Conservation (phyloP, 1,284 basidiomycete genomes). For the Porogramme epimiltina region DNA sequence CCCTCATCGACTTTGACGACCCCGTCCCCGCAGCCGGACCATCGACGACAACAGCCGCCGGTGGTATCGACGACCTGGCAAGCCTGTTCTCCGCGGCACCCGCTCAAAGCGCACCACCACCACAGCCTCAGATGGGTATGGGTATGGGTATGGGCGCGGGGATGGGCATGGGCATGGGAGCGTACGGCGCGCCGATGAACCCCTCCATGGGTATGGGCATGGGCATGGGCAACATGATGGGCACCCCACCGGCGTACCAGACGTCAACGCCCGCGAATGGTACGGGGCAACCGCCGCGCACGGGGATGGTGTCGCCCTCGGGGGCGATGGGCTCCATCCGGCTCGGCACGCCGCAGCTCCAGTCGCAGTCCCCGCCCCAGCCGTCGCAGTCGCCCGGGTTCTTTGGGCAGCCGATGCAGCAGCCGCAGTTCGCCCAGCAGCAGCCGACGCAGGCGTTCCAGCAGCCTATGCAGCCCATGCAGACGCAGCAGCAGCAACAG, state of each 20-base stretch:
- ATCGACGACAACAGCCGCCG: conserved; percentile 10
- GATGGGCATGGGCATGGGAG: conserved; percentile 11
- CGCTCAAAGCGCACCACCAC: conserved; percentile 12
- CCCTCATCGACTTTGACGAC: conserved; percentile 79
- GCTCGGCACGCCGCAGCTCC: conserved; percentile 31
- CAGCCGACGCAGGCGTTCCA: conserved; percentile 2
- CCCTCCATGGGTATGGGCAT: background rate
- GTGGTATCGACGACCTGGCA: conserved; percentile 55
- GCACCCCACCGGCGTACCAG: conserved; percentile 10
- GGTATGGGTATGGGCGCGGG: conserved; percentile 11
- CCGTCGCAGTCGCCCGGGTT: conserved; percentile 20
- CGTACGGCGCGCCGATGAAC: background rate
- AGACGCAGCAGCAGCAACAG: conserved; percentile 22
- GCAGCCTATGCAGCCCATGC: conserved; percentile 21
- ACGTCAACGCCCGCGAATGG: conserved; percentile 8
- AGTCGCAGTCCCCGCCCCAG: conserved; percentile 11
- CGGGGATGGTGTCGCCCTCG: conserved; percentile 21
- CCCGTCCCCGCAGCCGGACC: conserved; percentile 28
- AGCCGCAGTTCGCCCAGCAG: conserved; percentile 18
- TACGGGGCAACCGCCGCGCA: conserved; percentile 2
- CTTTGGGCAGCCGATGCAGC: conserved; percentile 25
- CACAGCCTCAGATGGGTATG: conserved; percentile 8
- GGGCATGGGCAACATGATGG: conserved; percentile 11
- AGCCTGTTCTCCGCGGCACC: conserved; percentile 38
- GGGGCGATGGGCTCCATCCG: conserved; percentile 26